A percentile compares a stretch with the other conserved stretches of the same genome.
Evolutionary conservation across 345 rosid species (phyloP).

Genomic region (Aethionema arabicum): DNA sequence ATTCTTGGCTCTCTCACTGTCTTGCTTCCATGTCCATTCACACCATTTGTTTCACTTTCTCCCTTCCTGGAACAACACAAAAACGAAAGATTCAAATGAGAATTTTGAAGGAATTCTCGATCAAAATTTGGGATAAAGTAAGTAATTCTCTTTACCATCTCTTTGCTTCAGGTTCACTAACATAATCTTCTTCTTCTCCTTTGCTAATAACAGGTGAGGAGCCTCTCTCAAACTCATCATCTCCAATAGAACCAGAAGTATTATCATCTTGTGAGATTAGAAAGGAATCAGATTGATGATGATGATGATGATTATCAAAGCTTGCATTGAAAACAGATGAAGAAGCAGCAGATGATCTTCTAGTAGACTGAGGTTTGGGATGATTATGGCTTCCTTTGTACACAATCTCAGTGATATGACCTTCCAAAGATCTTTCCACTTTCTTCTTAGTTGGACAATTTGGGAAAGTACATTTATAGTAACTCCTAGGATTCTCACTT

Average conservation of each 20-base stretch:
- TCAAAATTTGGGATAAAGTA: neutral
- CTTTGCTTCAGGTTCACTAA: constrained; percentile 68
- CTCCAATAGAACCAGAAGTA: constrained; percentile 69
- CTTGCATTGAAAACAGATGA: constrained; percentile 34
- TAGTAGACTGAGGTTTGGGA: constrained; percentile 75
- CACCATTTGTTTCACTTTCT: constrained; percentile 62
- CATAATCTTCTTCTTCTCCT: constrained; percentile 61
- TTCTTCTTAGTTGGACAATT: constrained; percentile 91
- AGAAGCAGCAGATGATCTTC: constrained; percentile 57
- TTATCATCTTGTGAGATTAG: constrained; percentile 60
- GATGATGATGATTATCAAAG: constrained; percentile 24
- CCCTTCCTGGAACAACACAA: constrained; percentile 58
- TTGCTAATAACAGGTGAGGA: constrained; percentile 60
- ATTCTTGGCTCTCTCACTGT: constrained; percentile 88
- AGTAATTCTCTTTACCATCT: constrained; percentile 55
- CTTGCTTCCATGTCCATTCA: constrained; percentile 59
- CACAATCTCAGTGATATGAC: constrained; percentile 89
- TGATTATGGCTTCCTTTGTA: constrained; percentile 95
- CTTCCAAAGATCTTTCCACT: constrained; percentile 83
- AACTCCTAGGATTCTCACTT: constrained; percentile 94
- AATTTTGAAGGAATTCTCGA: neutral
- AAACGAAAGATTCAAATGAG: neutral
- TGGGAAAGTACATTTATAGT: constrained; percentile 88
- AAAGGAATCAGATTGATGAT: constrained; percentile 47
- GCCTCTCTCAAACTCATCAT: constrained; percentile 70